Evolutionary conservation across 768 basidiomycete species (phyloP), one percentile per base, ranked within the genome.

Genomic region (Arthromyces matolae): DNA sequence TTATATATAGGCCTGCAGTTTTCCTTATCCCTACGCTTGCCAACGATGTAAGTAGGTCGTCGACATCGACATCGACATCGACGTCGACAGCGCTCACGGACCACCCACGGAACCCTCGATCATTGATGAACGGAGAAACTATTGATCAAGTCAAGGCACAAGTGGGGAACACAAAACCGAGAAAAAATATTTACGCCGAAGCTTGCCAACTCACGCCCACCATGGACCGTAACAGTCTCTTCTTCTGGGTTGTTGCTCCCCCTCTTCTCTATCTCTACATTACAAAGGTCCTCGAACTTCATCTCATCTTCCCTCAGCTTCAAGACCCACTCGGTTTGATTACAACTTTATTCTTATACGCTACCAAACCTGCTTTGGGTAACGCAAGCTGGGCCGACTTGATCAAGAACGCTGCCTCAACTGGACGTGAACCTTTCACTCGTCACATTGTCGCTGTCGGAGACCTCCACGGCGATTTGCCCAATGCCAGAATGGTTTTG

Each of bases 401-500:
- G 19, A 18, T 49, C 14, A 16, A 23, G 18, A 18, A 48, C 28
- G 14, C n/a, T n/a, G n/a, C n/a, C 20, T 19, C 23, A 24, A 19
- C 22, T 14, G 13, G 9, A 19, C 40, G 45, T 23, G n/a, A 56
- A 36, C 62, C 70, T 5, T 77, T 72, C 52, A 65, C 63, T 32
- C 64, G 77, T 5, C 80, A 79, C 52, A 87, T 97, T 19, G 81
- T 95, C 0, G 93, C 91, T 9, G 86, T 96, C 0, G 93, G 93
- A 0, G 95, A 98, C 57, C 67, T 98, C 27, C 95, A 98, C 57
- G 93, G 95, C 0, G 93, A 96, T 68, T 60, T 89, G 23, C 70
- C 72, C 0, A 95, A 94, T 62, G 86, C 93, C 9, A 78, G 77
- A 53, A 77, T 72, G 33, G 92, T 97, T 18, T 71, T 98, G 24